Percentiles rank a stretch among this genome's conserved stretches.
Conservation (phyloP, 2,329 filamentous ascomycete species). For the Colletotrichum sansevieriae region DNA sequence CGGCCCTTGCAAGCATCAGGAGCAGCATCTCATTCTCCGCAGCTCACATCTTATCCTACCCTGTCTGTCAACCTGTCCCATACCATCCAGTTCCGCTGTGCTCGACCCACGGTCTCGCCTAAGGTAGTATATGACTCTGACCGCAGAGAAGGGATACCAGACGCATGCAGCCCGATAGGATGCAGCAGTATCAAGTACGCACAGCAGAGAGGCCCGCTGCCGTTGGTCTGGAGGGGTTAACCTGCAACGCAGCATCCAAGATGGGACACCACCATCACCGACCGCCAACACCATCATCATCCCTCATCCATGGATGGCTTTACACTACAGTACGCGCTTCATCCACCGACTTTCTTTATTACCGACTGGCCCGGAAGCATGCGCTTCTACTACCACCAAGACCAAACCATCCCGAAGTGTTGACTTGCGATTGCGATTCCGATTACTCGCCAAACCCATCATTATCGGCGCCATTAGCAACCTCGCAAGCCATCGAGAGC, state of each 20-base stretch:
- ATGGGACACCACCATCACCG: slow-evolving; percentile 16
- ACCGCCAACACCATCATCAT: slow-evolving; percentile 4
- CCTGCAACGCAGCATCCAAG: slow-evolving; percentile 25
- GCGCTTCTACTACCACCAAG: neutral
- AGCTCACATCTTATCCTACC: neutral
- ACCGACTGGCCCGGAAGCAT: neutral
- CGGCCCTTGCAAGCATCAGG: slow-evolving; percentile 8
- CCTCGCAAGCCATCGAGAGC: neutral
- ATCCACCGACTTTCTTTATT: neutral
- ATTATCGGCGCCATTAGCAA: neutral
- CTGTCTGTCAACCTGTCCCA: too few relatives aligned
- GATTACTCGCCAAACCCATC: slow-evolving; percentile 7
- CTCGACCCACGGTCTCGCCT: neutral
- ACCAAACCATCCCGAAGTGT: neutral
- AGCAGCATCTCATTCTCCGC: too few relatives aligned
- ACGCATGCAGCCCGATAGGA: slow-evolving; percentile 25
- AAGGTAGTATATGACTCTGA: neutral
- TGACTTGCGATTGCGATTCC: neutral
- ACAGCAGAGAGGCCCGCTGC: slow-evolving; percentile 6
- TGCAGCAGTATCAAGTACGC: neutral
- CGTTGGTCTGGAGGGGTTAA: slow-evolving; percentile 19
- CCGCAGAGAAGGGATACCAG: slow-evolving; percentile 8
- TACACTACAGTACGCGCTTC: neutral
- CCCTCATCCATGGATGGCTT: slow-evolving; percentile 22
- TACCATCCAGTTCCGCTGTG: too few relatives aligned